A percentile compares a stretch with the other conserved stretches of the same genome.
These are phyloP conservation scores for Pseudisothecium myosuroides DNA, from an alignment of 225 moss, liverwort and hornwort genomes.

Conservation along the genomic window DNA sequence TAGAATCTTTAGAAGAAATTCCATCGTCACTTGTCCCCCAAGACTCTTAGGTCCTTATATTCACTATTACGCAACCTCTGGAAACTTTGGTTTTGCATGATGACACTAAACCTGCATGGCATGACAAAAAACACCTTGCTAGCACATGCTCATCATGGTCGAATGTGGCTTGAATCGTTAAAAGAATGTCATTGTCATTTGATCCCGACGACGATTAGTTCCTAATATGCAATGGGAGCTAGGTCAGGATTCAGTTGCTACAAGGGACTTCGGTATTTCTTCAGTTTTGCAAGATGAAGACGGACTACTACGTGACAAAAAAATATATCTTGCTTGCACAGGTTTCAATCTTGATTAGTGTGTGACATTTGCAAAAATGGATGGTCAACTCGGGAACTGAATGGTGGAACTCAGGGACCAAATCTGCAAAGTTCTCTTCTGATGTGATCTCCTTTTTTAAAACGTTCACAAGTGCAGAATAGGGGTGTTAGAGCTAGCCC, in stretches of 20 bases:
- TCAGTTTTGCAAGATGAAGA: background rate
- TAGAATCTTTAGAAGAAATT: background rate
- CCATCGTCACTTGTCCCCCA: background rate
- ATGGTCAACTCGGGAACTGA: background rate
- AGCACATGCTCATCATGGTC: background rate
- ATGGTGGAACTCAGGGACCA: background rate
- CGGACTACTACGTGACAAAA: background rate
- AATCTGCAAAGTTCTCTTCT: background rate
- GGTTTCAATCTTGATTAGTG: background rate
- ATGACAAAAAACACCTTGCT: background rate
- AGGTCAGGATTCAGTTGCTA: background rate
- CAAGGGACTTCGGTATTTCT: background rate
- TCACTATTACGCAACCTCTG: background rate
- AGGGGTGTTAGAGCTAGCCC: background rate
- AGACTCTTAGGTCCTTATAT: background rate
- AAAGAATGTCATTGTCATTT: background rate
- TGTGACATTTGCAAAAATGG: background rate
- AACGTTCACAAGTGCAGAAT: background rate
- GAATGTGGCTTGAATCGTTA: background rate
- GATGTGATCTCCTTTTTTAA: background rate
- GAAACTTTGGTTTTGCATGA: background rate
- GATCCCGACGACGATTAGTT: background rate
- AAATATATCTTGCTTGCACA: background rate
- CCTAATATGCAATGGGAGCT: background rate
- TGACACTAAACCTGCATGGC: background rate